Evolutionary conservation across 2,329 filamentous ascomycete genomes (phyloP), one percentile per base, ranked within the genome.

Genomic region (Truncatella angustata): DNA sequence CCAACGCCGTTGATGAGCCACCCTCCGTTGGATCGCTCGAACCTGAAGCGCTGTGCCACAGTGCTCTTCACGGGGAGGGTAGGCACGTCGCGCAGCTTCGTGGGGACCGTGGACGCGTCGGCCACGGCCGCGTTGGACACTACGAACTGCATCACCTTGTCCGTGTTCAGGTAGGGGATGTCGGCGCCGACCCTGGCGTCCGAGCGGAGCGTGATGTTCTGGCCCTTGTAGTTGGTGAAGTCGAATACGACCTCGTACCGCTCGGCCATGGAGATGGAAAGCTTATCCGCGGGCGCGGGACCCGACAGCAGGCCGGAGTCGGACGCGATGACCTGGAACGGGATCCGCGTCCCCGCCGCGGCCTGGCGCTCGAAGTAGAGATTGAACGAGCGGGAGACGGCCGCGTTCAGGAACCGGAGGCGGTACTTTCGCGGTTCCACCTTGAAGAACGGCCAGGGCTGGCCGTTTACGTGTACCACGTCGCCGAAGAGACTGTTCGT

Each of bases 361-460:
- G 64, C 61, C 20, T 69, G 68, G 28, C 62, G 58, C 16, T 60
- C 70, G 39, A 81, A 73, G 59, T 75, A 79, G 7, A 83, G 64
- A 14, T 71, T 65, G 52, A 78, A 82, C 14, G 72, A 71, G 43
- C 76, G 64, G 23, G 70, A 75, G 47, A 79, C 59, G n/a, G 75
- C 70, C 10, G 74, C 73, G 62, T 83, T 74, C 23, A 81, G 71
- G 50, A 83, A 60, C 2, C 81, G 70, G 57, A 85, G 75, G 18
- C 80, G 77, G 63, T 85, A 84, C 62, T 83, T 84, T 60, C 81
- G 74, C 5, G 79, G 80, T 63, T 85, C 77, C 4, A 84, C 80
- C n/a, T 74, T 71, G 9, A 82, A 58, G 56, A 72, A 83, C 3
- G 81, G 81, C 81, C 81, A 85, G 3, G 81, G 81, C 55, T 80